These are phyloP conservation scores for Ascoidea tarda DNA, from an alignment of 805 yeast species.

Conservation along the genomic window DNA sequence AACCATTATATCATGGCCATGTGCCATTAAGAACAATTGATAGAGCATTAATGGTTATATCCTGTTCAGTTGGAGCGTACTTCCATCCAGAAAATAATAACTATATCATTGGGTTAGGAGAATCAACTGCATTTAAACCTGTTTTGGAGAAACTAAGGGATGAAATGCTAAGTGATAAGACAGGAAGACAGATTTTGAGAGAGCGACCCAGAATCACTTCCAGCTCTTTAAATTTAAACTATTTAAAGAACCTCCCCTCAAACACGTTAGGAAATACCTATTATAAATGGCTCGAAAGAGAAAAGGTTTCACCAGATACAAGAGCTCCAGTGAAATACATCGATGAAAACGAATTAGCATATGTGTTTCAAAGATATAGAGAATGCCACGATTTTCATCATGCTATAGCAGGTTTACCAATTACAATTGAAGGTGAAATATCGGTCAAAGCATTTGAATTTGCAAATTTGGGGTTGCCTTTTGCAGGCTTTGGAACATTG, in stretches of 20 bases:
- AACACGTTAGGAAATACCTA: slow-evolving; percentile 73
- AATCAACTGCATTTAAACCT: slow-evolving; percentile 67
- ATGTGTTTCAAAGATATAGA: slow-evolving; percentile 83
- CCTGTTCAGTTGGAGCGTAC: slow-evolving; percentile 69
- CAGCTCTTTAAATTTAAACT: slow-evolving; percentile 46
- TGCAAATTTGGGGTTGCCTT: slow-evolving; percentile 84
- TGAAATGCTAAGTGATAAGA: slow-evolving; percentile 61
- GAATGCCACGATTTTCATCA: slow-evolving; percentile 97
- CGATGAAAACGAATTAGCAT: slow-evolving; percentile 82
- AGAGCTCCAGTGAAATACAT: slow-evolving; percentile 79
- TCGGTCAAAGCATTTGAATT: slow-evolving; percentile 88
- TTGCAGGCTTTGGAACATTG: slow-evolving; percentile 89
- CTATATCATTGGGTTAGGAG: slow-evolving; percentile 76
- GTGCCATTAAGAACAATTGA: slow-evolving; percentile 60
- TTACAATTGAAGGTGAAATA: slow-evolving; percentile 91
- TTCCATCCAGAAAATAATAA: slow-evolving; percentile 65
- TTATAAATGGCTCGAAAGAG: slow-evolving; percentile 66
- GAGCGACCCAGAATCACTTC: slow-evolving; percentile 80
- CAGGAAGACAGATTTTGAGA: slow-evolving; percentile 64
- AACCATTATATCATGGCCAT: slow-evolving; percentile 47
- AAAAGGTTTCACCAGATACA: slow-evolving; percentile 89
- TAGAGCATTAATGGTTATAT: slow-evolving; percentile 43
- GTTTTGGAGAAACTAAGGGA: slow-evolving; percentile 48
- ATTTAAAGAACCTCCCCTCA: slow-evolving; percentile 43
- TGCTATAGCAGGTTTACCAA: slow-evolving; percentile 80